Evolutionary conservation across 2,329 filamentous ascomycete genomes (phyloP).

Genomic region (Monosporascus sp.): DNA sequence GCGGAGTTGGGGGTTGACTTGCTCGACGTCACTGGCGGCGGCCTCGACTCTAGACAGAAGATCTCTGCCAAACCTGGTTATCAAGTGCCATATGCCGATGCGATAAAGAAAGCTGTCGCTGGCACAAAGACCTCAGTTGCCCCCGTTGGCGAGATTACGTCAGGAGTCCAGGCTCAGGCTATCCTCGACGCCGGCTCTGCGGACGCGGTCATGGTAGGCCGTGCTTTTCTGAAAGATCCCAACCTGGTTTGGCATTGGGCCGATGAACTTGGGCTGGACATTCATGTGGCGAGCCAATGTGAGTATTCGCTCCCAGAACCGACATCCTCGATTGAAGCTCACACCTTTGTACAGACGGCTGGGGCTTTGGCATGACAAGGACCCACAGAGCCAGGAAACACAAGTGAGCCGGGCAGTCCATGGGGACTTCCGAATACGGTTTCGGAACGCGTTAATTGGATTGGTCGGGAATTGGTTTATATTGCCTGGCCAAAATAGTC

Average conservation of each 20-base stretch:
- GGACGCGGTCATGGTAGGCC: slow-evolving; percentile 52
- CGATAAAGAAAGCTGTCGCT: slow-evolving; percentile 65
- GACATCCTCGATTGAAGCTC: neutral
- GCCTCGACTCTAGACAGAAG: slow-evolving; percentile 54
- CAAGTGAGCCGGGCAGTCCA: neutral
- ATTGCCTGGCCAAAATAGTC: too few species aligned
- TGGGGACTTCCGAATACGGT: too few species aligned
- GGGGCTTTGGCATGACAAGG: slow-evolving; percentile 15
- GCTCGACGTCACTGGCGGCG: slow-evolving; percentile 66
- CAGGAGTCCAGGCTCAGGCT: slow-evolving; percentile 49
- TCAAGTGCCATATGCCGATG: slow-evolving; percentile 64
- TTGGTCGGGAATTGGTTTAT: neutral
- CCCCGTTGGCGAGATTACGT: slow-evolving; percentile 54
- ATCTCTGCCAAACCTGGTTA: slow-evolving; percentile 58
- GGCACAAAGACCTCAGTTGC: slow-evolving; percentile 51
- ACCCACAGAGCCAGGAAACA: slow-evolving; percentile 11
- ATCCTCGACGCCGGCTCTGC: slow-evolving; percentile 45
- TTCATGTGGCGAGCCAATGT: slow-evolving; percentile 52
- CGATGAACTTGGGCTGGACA: slow-evolving; percentile 52
- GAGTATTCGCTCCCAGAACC: slow-evolving; percentile 1
- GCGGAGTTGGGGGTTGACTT: slow-evolving; percentile 66
- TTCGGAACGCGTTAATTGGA: neutral
- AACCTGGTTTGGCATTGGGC: slow-evolving; percentile 55
- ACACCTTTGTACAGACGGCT: slow-evolving; percentile 1
- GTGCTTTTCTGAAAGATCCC: slow-evolving; percentile 60